Conservation (phyloP, 2,329 filamentous ascomycete genomes). For the Pyricularia pennisetigena region DNA sequence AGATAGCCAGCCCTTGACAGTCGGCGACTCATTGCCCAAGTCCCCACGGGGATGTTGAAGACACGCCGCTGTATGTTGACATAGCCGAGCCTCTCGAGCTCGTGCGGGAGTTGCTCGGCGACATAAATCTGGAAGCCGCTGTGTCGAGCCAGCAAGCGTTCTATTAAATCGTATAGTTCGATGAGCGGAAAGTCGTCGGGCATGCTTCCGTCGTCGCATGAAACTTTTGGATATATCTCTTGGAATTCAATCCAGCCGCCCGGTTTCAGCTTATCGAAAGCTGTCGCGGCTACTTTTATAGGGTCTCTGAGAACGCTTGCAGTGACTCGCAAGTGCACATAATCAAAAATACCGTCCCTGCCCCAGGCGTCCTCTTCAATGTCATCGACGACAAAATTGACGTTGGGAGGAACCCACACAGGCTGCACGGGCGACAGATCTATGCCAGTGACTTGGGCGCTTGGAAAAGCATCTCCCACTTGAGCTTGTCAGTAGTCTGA, state of each 20-base stretch:
- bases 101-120: constrained; percentile 18
- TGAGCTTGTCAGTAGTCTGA: not conserved
- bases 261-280: constrained; percentile 28
- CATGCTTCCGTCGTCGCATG: constrained; percentile 34
- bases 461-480: constrained; percentile 36
- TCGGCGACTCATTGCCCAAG: constrained; percentile 30
- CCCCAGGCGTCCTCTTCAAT: constrained; percentile 44
- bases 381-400: constrained; percentile 12
- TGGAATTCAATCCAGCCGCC: constrained; percentile 43
- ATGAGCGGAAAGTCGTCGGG: constrained; percentile 26
- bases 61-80: constrained; percentile 27
- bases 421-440: constrained; percentile 35
- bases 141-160: constrained; percentile 14
- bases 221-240: constrained; percentile 28
- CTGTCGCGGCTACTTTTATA: constrained; percentile 30
- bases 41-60: constrained; percentile 33
- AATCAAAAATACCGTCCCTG: constrained; percentile 41
- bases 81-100: constrained; percentile 30
- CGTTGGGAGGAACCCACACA: constrained; percentile 30
- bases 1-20: constrained; percentile 30
- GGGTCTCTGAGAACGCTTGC: constrained; percentile 44
- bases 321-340: constrained; percentile 48
- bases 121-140: constrained; percentile 26
- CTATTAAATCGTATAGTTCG: constrained; percentile 17
- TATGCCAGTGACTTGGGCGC: constrained; percentile 33